Conservation (phyloP, 768 basidiomycete genomes). For the Termitomyces sp. region DNA sequence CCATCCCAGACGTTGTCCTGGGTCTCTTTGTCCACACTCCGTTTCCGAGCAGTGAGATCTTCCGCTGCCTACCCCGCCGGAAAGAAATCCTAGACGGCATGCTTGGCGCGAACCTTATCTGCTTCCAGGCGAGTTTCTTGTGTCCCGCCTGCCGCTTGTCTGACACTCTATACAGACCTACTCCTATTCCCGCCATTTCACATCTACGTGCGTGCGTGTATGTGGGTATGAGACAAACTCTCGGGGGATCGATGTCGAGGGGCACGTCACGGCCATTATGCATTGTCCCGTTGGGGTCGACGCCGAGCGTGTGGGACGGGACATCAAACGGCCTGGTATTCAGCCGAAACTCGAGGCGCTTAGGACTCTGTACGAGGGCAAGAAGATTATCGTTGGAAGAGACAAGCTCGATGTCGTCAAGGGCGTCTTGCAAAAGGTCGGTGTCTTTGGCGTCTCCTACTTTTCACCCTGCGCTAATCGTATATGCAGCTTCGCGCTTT, state of each 20-base stretch:
- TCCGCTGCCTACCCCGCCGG: slow-evolving; percentile 86
- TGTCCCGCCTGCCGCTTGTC: not conserved
- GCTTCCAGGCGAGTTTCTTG: slow-evolving; percentile 64
- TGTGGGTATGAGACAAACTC: slow-evolving; percentile 87
- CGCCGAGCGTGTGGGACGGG: slow-evolving; percentile 79
- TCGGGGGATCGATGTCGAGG: slow-evolving; percentile 76
- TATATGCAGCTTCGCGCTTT: slow-evolving; percentile 77
- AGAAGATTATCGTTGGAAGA: slow-evolving; percentile 97
- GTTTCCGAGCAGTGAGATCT: slow-evolving; percentile 95
- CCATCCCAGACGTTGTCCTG: slow-evolving; percentile 61
- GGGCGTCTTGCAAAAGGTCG: slow-evolving; percentile 91
- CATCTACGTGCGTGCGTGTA: slow-evolving; percentile 90
- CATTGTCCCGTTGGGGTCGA: slow-evolving; percentile 97
- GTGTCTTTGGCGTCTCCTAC: no score
- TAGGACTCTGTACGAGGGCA: slow-evolving; percentile 80
- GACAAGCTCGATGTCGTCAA: slow-evolving; percentile 99
- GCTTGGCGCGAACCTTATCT: slow-evolving; percentile 93
- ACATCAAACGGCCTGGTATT: slow-evolving; percentile 76
- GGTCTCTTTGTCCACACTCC: slow-evolving; percentile 98
- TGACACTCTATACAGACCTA: slow-evolving; percentile 53
- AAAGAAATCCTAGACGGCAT: slow-evolving; percentile 96
- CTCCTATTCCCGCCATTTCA: slow-evolving; percentile 93
- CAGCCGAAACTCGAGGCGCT: slow-evolving; percentile 87
- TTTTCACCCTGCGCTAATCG: no score
- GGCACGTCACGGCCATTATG: slow-evolving; percentile 73